Evolutionary conservation across 2,329 filamentous ascomycete genomes (phyloP).

Genomic region (Knufia petricola): DNA sequence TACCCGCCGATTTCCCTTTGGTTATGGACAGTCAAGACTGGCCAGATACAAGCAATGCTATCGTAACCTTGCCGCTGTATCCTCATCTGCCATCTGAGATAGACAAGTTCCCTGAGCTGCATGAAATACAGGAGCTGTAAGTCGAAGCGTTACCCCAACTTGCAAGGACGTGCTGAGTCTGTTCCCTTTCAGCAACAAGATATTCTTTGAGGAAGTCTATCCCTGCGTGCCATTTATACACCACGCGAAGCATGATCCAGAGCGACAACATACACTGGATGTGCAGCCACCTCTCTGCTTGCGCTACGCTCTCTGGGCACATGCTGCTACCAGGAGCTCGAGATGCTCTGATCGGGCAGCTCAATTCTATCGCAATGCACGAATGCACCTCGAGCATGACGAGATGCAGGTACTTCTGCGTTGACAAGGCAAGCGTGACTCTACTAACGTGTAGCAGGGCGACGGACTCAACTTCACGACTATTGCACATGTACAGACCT

Average conservation of each 20-base stretch:
- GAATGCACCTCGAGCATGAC: neutral
- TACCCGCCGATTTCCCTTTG: neutral
- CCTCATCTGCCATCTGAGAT: neutral
- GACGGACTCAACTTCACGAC: neutral
- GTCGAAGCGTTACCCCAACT: too few species aligned
- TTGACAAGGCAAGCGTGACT: neutral
- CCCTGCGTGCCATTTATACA: neutral
- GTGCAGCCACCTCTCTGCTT: neutral
- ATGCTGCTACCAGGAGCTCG: neutral
- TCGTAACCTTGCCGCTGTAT: neutral
- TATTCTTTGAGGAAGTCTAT: slow-evolving; percentile 2
- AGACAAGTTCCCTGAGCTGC: neutral
- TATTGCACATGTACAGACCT: neutral
- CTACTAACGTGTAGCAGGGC: neutral
- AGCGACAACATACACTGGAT: too few species aligned
- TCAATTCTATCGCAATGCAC: neutral
- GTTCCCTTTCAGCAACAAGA: neutral
- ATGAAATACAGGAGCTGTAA: neutral
- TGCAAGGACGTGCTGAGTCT: too few species aligned
- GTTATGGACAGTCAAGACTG: neutral
- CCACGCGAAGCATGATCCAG: neutral
- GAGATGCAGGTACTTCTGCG: neutral
- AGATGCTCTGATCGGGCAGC: neutral
- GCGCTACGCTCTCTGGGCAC: neutral
- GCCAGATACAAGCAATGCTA: neutral